Conservation (phyloP, 2,329 filamentous ascomycete species). For the Diaporthe humulicola region DNA sequence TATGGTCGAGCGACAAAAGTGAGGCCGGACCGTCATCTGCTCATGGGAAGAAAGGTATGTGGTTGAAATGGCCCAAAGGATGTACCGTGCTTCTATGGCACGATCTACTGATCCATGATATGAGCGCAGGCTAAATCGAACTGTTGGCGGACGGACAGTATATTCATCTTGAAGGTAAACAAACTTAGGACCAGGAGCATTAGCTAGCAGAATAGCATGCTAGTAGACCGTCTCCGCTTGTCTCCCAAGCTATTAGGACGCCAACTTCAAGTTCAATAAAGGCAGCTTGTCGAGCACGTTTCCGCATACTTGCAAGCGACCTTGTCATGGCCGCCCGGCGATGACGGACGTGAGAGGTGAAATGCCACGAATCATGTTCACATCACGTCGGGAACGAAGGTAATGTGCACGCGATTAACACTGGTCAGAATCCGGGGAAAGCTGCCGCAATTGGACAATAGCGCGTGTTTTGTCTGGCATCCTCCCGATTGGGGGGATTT, state of each 20-base stretch:
- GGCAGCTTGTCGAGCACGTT: neutral
- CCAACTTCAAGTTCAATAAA: neutral
- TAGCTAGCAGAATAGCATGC: too few relatives aligned
- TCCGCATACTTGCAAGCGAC: neutral
- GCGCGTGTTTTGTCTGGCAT: neutral
- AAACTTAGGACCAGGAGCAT: too few relatives aligned
- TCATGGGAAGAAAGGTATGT: too few relatives aligned
- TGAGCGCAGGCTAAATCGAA: conserved; percentile 3
- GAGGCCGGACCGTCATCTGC: too few relatives aligned
- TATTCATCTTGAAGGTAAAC: neutral
- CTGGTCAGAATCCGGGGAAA: neutral
- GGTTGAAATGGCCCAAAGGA: too few relatives aligned
- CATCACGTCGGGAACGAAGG: neutral
- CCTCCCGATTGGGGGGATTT: conserved; percentile 22
- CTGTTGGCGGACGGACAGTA: conserved; percentile 1
- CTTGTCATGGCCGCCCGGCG: neutral
- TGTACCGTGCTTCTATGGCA: too few relatives aligned
- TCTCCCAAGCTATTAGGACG: too few relatives aligned
- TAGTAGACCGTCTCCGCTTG: too few relatives aligned
- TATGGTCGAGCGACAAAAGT: too few relatives aligned
- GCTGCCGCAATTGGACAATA: neutral
- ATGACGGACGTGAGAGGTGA: neutral
- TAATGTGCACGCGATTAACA: neutral
- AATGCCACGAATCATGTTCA: conserved; percentile 24
- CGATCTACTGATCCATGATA: too few relatives aligned